Evolutionary conservation across 345 rosid genomes (phyloP).

Genomic region (Cardiospermum halicacabum): DNA sequence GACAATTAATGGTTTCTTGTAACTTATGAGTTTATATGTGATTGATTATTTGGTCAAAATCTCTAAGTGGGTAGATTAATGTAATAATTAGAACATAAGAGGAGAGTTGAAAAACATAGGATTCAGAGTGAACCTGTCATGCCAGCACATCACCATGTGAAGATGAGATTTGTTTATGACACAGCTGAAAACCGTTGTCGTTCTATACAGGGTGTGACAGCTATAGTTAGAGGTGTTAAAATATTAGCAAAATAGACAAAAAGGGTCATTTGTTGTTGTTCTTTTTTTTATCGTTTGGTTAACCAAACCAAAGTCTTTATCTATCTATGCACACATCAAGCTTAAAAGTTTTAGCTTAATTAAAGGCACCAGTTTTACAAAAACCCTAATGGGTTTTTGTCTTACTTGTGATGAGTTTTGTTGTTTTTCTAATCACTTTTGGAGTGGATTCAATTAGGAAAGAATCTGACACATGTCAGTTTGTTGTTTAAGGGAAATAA

Average conservation of each 20-base stretch:
- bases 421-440: no score
- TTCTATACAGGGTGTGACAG: constrained; percentile 17
- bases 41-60: no score
- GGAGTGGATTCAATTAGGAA: no score
- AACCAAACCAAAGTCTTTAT: background rate
- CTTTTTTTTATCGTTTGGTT: background rate
- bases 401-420: no score
- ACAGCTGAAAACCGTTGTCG: constrained; percentile 1
- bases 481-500: no score
- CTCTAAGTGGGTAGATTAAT: no score
- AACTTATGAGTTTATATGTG: no score
- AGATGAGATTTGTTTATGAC: constrained; percentile 5
- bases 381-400: constrained; percentile 1
- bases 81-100: background rate
- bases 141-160: constrained; percentile 33
- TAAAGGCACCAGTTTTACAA: background rate
- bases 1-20: no score
- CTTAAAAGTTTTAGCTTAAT: background rate
- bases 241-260: constrained; percentile 3
- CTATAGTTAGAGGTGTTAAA: constrained; percentile 5
- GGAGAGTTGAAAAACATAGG: background rate
- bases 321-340: background rate
- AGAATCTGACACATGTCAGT: no score
- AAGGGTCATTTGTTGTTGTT: no score
- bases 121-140: constrained; percentile 10